Percentiles rank a stretch among this genome's conserved stretches.
phyloP scores from a whole-genome alignment of 768 basidiomycete species.

The Sutorius australiensis region DNA sequence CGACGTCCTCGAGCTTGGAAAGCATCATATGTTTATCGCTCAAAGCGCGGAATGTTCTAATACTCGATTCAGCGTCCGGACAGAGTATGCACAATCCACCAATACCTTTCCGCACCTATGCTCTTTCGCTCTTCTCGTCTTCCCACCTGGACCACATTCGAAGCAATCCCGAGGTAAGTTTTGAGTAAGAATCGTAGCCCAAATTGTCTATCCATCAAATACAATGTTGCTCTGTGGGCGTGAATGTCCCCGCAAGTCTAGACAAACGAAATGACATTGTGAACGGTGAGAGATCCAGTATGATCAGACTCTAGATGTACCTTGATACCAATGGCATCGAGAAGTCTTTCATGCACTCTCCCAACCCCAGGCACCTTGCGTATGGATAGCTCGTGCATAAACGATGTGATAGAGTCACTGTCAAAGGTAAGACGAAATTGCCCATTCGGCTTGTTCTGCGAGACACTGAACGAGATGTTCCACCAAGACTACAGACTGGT shows the following conservation, averaged over 20 bases:
- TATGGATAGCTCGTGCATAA: constrained; percentile 80
- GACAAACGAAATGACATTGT: background rate
- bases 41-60: constrained; percentile 74
- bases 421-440: constrained; percentile 78
- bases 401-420: constrained; percentile 56
- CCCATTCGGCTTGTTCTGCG: constrained; percentile 90
- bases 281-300: background rate
- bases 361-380: constrained; percentile 89
- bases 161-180: constrained; percentile 82
- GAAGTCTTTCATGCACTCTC: constrained; percentile 80
- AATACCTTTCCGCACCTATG: constrained; percentile 84
- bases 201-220: constrained; percentile 85
- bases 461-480: background rate
- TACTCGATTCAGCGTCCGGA: background rate
- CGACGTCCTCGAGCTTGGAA: constrained; percentile 74
- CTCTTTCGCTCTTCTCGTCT: constrained; percentile 84
- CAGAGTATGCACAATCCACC: background rate
- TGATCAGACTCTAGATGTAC: constrained; percentile 26
- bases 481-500: background rate
- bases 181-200: constrained; percentile 71
- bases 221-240: constrained; percentile 64
- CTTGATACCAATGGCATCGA: constrained; percentile 86
- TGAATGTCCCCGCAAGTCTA: constrained; percentile 92
- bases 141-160: constrained; percentile 73
- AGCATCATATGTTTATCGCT: constrained; percentile 64